Evolutionary conservation across 2,329 filamentous ascomycete species (phyloP), one percentile per base, ranked within the genome.

Genomic region (Ceratocystis huliohia): DNA sequence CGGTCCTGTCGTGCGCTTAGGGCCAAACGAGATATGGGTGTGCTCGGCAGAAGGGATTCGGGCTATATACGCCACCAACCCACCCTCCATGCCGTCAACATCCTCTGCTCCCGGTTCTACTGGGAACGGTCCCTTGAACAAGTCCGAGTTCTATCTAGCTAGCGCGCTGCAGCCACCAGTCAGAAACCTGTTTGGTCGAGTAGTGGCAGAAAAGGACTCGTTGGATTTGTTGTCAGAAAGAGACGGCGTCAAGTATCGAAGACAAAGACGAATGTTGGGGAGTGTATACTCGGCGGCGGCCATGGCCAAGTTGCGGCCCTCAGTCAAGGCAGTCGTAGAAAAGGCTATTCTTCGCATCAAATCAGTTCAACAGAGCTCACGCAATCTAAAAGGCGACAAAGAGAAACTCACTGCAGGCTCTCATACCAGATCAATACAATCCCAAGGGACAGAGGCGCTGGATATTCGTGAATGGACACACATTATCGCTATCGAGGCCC

Each of bases 391-490:
- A n/a, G 17, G 15, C n/a, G 5, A 7, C 17, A n/a, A 37, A 2
- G n/a, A 37, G 28, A 10, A n/a, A 20, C 6, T 22, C 17, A 59
- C 48, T 4, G 56, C 28, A 59, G 56, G 37, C n/a, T 30, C 13
- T 5, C 28, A 59, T 17, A 4, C 56, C n/a, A n/a, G 28, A 28
- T 1, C 28, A 59, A n/a, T 15, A 59, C 25, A 37, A 20, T 30
- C 15, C 3, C 17, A 30, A n/a, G 28, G 33, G 25, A n/a, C 28
- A 22, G 2, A 5, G 22, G 74, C 77, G 33, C 70, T 82, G 3
- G 79, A 82, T 66, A 70, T 83, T 20, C 79, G 79, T 63, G 78
- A 81, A 65, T 83, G 81, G 81, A 82, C 82, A 80, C 81, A 83
- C 71, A 82, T 83, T 66, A 74, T 81, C 20, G 77, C 76, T 1